A percentile compares a stretch with the other conserved stretches of the same genome.
Evolutionary conservation across 2,329 filamentous ascomycete species (phyloP).

Genomic region (Botrytis deweyae): DNA sequence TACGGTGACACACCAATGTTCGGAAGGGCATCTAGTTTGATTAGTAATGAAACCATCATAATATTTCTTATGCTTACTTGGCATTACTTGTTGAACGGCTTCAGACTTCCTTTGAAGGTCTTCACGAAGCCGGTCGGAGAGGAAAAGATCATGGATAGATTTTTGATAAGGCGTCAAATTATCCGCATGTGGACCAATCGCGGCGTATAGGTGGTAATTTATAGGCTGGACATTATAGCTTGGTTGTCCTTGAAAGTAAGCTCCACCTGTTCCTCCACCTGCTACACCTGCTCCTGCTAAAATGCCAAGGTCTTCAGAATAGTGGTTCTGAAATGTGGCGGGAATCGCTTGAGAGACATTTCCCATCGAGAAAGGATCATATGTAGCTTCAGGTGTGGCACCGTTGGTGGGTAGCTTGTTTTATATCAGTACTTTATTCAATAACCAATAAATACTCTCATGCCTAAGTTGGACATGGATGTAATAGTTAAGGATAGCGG

Average conservation of each 20-base stretch:
- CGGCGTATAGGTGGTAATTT: conserved; percentile 91
- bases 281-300: conserved; percentile 39
- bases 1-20: conserved; percentile 71
- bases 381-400: conserved; percentile 51
- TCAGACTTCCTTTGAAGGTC: conserved; percentile 87
- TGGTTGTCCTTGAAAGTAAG: conserved; percentile 64
- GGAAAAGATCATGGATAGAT: conserved; percentile 85
- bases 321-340: conserved; percentile 66
- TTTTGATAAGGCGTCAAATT: conserved; percentile 83
- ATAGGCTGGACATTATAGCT: conserved; percentile 60
- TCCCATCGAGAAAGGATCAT: conserved; percentile 65
- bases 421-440: conserved; percentile 27
- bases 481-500: not conserved
- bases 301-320: conserved; percentile 65
- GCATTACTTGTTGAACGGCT: conserved; percentile 79
- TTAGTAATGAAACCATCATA: not conserved
- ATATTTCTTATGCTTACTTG: conserved; percentile 53
- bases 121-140: conserved; percentile 81
- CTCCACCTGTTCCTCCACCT: conserved; percentile 45
- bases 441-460: not conserved
- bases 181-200: conserved; percentile 77
- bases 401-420: conserved; percentile 48
- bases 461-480: not conserved
- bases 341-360: conserved; percentile 52
- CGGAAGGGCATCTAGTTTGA: conserved; percentile 41